Evolutionary conservation across 1,284 basidiomycete species (phyloP), one percentile per base, ranked within the genome.

Genomic region (Papiliotrema nemorosa): DNA sequence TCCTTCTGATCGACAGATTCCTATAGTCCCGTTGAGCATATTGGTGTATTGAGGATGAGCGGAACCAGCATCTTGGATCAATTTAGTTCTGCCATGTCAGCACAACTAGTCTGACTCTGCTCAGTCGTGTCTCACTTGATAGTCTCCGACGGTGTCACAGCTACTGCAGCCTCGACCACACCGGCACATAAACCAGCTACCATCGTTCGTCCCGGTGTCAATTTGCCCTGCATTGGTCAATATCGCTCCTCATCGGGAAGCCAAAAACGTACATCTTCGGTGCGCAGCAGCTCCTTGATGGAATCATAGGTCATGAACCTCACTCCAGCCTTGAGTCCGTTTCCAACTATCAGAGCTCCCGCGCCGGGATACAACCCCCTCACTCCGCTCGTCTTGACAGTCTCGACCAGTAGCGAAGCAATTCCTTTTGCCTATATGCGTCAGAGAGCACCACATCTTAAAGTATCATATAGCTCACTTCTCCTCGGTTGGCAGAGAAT

Each of bases 81-180:
- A 81, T 69, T 96, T 94, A 7, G 91, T 97, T 69, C 89, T 91
- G 55, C 31, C 9, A 7, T 12, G 40, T 44, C 40, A 52, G 50
- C 29, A 31, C 14, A 14, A 31, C 14, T 14, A 7, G 9, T 31
- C 40, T 6, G 12, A 24, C 24, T 3, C 33, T 13, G 21, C 22
- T 2, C 6, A 3, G 20, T 4, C 13, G 18, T 13, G 12, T 68
- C 84, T 35, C 46, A 90, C 89, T 97, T 97, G 78, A 97, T 93
- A 0, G 91, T 94, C 74, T 96, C 92, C 10, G 88, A 90, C 1
- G 92, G 92, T 0, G 92, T 94, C 3, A 96, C 91, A 1, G 90
- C 92, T 50, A 94, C 82, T 20, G 93, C 70, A 0, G 92, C 90
- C 71, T 97, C 92, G 69, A 80, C 84, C 81, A 91, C 84, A 1